A percentile compares a stretch with the other conserved stretches of the same genome.
Conservation (phyloP, 495 filamentous ascomycete genomes). For the Penicillium goetzii region DNA sequence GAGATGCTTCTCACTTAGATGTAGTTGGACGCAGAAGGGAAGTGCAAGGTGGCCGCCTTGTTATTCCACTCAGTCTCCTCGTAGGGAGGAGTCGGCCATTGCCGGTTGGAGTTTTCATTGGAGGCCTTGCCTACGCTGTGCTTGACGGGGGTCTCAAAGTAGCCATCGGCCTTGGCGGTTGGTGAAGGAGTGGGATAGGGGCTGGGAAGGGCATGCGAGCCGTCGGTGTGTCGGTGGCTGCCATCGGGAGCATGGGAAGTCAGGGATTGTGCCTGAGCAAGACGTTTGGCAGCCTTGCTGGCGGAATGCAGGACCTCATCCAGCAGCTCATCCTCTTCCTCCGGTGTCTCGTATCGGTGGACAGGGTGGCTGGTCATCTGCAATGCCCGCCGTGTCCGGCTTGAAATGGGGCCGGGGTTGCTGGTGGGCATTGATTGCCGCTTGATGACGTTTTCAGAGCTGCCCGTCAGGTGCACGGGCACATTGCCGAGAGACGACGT, state of each 20-base stretch:
- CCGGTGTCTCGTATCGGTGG: slow-evolving; percentile 88
- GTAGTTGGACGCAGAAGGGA: slow-evolving; percentile 61
- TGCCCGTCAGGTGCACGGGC: slow-evolving; percentile 45
- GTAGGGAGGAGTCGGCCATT: slow-evolving; percentile 97
- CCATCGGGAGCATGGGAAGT: slow-evolving; percentile 45
- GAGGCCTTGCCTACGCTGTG: slow-evolving; percentile 65
- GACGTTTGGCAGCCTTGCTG: slow-evolving; percentile 56
- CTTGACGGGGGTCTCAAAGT: slow-evolving; percentile 63
- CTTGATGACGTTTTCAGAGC: slow-evolving; percentile 53
- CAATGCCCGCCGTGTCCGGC: slow-evolving; percentile 79
- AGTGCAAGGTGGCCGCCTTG: slow-evolving; percentile 70
- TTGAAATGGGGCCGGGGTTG: slow-evolving; percentile 69
- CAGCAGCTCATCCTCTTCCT: slow-evolving; percentile 94
- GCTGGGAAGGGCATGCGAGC: slow-evolving; percentile 60
- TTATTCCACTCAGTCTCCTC: slow-evolving; percentile 87
- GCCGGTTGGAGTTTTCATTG: slow-evolving; percentile 59
- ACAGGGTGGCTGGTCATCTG: slow-evolving; percentile 72
- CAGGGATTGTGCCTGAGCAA: slow-evolving; percentile 52
- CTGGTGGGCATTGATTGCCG: slow-evolving; percentile 75
- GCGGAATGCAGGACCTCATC: slow-evolving; percentile 76
- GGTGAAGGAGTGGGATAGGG: slow-evolving; percentile 92
- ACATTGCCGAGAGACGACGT: slow-evolving; percentile 52
- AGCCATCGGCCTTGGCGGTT: slow-evolving; percentile 77
- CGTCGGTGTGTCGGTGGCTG: slow-evolving; percentile 57
- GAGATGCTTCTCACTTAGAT: slow-evolving; percentile 36